Base-by-base conservation (phyloP, 2,329 filamentous ascomycete genomes). In the Calonectria montana region DNA sequence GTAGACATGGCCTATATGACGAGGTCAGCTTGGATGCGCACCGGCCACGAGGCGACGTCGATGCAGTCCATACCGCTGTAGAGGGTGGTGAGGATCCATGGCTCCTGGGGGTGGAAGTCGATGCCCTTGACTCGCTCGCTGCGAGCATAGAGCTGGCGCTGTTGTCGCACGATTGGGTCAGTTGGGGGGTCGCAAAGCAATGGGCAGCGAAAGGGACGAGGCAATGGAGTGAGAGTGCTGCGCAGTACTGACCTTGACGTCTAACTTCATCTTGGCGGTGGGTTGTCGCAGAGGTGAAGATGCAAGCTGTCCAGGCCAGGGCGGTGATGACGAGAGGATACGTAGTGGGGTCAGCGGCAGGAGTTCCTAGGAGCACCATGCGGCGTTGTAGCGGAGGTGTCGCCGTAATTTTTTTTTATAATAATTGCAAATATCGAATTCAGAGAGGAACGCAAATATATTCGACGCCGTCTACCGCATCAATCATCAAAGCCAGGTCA, bases 81-180 rank as follows among this genome's bases (percentile, higher is more conserved):
- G 76, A 99, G 88, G 27, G 97, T 98, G 37, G 96, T 98, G 81
- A 98, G 90, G 78, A 96, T 94, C 94, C 96, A 98, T 91, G 96
- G 95, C 88, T 98, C 96, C 71, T 95, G 94, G 48, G 95, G 96
- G 84, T 98, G 96, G 84, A 98, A 98, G 88, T 98, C 96, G 85
- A 98, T 95, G 82, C 94, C 94, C 88, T 98, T 98, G 78, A 98
- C 96, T 87, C 96, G 93, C 90, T 98, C 95, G 81, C 94, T 97
- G 85, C 95, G 91, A 85, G 94, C 94, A 87, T 86, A 86, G 76
- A 87, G 82, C 83, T 87, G 85, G 78, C 85, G 84, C 85, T 86
- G 76, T 74, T 73, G 74, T 76, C 70, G 71, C 75, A 76, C 74
- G 35, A 73, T 69, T 67, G 71, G 75, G 77, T 79, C 75, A 79